These are phyloP conservation scores for Thoreauomyces humboldtii DNA, from an alignment of 192 early-diverging fungal genomes.

Conservation along the genomic window DNA sequence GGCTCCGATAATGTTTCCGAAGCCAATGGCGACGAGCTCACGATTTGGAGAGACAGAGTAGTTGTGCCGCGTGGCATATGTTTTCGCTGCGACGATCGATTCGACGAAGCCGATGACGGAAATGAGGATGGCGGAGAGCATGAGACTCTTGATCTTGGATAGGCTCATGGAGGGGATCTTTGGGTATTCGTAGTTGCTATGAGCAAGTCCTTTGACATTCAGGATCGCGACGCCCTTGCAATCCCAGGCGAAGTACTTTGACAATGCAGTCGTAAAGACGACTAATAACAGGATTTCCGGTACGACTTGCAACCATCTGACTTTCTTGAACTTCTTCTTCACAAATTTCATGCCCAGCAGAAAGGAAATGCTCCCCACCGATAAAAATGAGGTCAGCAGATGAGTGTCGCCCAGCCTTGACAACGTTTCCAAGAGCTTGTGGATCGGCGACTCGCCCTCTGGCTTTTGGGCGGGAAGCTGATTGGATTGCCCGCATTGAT, in stretches of 20 bases:
- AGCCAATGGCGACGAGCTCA: slow-evolving; percentile 92
- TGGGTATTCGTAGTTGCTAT: slow-evolving; percentile 51
- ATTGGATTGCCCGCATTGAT: slow-evolving; percentile 5
- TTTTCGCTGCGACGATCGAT: slow-evolving; percentile 90
- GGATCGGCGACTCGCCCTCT: slow-evolving; percentile 73
- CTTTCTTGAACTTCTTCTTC: slow-evolving; percentile 51
- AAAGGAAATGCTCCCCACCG: slow-evolving; percentile 67
- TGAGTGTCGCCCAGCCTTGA: slow-evolving; percentile 66
- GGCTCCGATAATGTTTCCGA: slow-evolving; percentile 80
- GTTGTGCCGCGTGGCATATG: slow-evolving; percentile 87
- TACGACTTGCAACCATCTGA: slow-evolving; percentile 64
- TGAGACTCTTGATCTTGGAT: slow-evolving; percentile 61
- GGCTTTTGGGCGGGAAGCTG: not conserved
- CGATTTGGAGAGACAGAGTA: slow-evolving; percentile 92
- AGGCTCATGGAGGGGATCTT: slow-evolving; percentile 61
- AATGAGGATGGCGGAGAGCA: slow-evolving; percentile 83
- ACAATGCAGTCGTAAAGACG: slow-evolving; percentile 67
- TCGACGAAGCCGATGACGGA: slow-evolving; percentile 98
- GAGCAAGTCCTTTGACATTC: slow-evolving; percentile 70
- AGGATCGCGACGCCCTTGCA: slow-evolving; percentile 72
- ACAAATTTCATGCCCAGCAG: slow-evolving; percentile 55
- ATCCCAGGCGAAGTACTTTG: slow-evolving; percentile 66
- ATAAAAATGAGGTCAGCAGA: slow-evolving; percentile 65
- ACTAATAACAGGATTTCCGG: slow-evolving; percentile 93
- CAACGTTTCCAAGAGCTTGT: slow-evolving; percentile 69